These are phyloP conservation scores for Phytopythium delawarense DNA, from an alignment of 352 stramenopile species.

Conservation along the genomic window DNA sequence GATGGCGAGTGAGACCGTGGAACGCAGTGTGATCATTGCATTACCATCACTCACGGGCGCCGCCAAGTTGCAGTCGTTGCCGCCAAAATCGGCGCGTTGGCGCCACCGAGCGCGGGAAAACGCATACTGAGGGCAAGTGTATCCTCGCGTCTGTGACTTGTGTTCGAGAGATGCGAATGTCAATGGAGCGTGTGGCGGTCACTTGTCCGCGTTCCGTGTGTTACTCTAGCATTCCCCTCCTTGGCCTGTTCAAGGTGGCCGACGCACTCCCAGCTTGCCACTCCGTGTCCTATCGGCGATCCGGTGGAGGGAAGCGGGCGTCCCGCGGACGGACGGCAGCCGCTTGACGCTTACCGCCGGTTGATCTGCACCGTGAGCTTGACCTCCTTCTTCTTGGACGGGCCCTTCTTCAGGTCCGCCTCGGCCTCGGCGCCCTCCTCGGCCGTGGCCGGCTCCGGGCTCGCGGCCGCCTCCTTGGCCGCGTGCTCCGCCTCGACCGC, in stretches of 20 bases:
- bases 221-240: background rate
- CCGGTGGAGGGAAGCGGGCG: background rate
- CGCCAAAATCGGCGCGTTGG: slow-evolving; percentile 2
- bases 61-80: slow-evolving; percentile 2
- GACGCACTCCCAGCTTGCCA: background rate
- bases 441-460: slow-evolving; percentile 13
- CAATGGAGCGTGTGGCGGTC: background rate
- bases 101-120: background rate
- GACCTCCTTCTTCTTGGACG: slow-evolving; percentile 79
- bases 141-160: background rate
- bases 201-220: background rate
- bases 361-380: slow-evolving; percentile 53
- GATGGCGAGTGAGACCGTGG: background rate
- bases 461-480: slow-evolving; percentile 20
- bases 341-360: slow-evolving; percentile 42
- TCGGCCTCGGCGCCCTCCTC: slow-evolving; percentile 20
- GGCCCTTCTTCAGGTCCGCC: slow-evolving; percentile 26
- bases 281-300: too few species aligned
- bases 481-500: slow-evolving; percentile 67
- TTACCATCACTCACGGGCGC: slow-evolving; percentile 3
- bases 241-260: background rate
- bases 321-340: background rate
- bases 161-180: background rate
- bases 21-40: too few species aligned
- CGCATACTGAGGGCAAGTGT: background rate